Percentiles rank a stretch among this genome's conserved stretches.
Evolutionary conservation across 2,329 filamentous ascomycete species (phyloP).

Genomic region (Raffaelea albimanens): DNA sequence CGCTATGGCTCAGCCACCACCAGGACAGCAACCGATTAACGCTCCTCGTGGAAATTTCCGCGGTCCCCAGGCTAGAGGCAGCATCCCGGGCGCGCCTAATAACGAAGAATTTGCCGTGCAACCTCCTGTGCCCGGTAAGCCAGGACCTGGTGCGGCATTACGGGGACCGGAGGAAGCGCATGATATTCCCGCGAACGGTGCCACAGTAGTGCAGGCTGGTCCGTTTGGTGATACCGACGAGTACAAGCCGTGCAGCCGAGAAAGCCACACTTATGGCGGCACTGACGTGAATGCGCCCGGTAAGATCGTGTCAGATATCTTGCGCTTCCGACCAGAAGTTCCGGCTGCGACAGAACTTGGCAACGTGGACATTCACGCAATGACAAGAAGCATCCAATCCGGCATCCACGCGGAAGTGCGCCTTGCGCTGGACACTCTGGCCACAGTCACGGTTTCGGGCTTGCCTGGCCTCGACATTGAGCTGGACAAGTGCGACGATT

Average conservation of each 20-base stretch:
- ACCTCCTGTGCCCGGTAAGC: slow-evolving; percentile 27
- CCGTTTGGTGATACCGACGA: slow-evolving; percentile 38
- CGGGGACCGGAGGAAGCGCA: slow-evolving; percentile 21
- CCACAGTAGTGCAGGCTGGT: slow-evolving; percentile 22
- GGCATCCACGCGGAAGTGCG: slow-evolving; percentile 87
- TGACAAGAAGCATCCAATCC: slow-evolving; percentile 83
- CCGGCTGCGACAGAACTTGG: slow-evolving; percentile 72
- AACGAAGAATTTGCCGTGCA: slow-evolving; percentile 31
- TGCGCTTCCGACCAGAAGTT: slow-evolving; percentile 61
- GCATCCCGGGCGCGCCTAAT: slow-evolving; percentile 33
- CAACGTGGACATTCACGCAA: slow-evolving; percentile 78
- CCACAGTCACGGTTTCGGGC: slow-evolving; percentile 54
- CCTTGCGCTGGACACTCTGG: slow-evolving; percentile 76
- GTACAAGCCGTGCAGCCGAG: slow-evolving; percentile 45
- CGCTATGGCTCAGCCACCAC: slow-evolving; percentile 31
- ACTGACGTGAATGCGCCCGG: slow-evolving; percentile 57
- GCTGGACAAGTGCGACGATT: slow-evolving; percentile 70
- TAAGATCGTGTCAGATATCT: slow-evolving; percentile 57
- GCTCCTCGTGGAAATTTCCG: slow-evolving; percentile 31
- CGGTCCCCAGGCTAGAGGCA: too few species aligned
- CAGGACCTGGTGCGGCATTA: slow-evolving; percentile 19
- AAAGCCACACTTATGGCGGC: slow-evolving; percentile 57
- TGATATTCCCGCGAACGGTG: slow-evolving; percentile 12
- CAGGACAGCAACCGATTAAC: slow-evolving; percentile 31
- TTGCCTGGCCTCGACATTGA: slow-evolving; percentile 55